Conservation (phyloP, 2,329 filamentous ascomycete genomes). For the Diatrype stigma region DNA sequence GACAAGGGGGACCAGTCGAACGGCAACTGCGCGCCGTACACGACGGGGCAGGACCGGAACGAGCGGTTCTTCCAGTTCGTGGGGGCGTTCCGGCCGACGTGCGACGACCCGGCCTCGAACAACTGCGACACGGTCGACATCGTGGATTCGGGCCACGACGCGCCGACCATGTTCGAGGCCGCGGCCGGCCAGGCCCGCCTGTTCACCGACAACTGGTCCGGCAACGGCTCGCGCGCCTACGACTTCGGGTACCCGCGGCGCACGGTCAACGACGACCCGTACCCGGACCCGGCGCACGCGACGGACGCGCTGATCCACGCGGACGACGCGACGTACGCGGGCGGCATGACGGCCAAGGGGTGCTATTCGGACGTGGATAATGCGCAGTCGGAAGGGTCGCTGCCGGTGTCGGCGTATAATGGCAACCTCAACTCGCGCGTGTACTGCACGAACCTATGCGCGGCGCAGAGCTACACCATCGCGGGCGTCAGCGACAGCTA, state of each 20-base stretch:
- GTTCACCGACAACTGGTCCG: slow-evolving; percentile 10
- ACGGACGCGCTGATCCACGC: neutral
- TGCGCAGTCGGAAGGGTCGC: slow-evolving; percentile 3
- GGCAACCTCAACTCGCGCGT: slow-evolving; percentile 4
- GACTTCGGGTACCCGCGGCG: slow-evolving; percentile 9
- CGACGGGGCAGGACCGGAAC: slow-evolving; percentile 5
- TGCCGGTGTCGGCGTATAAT: slow-evolving; percentile 1
- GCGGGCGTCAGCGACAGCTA: slow-evolving; percentile 4
- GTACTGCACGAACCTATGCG: slow-evolving; percentile 2
- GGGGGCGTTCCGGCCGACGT: slow-evolving; percentile 3
- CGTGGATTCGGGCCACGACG: slow-evolving; percentile 7
- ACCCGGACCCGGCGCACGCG: slow-evolving; percentile 5
- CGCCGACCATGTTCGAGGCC: slow-evolving; percentile 6
- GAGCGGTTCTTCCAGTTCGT: slow-evolving; percentile 12
- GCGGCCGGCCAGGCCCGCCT: slow-evolving; percentile 7
- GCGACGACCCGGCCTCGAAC: neutral
- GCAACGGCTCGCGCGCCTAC: slow-evolving; percentile 2
- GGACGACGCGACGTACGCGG: slow-evolving; percentile 2
- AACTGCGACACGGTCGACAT: slow-evolving; percentile 8
- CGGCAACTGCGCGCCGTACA: slow-evolving; percentile 3
- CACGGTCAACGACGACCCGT: slow-evolving; percentile 5
- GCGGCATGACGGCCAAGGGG: slow-evolving; percentile 1
- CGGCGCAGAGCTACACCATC: neutral
- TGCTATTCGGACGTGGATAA: slow-evolving; percentile 5
- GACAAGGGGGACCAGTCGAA: slow-evolving; percentile 8